Evolutionary conservation across 106 monocot genomes (phyloP), one percentile per base, ranked within the genome.

Genomic region (Vanilla planifolia): DNA sequence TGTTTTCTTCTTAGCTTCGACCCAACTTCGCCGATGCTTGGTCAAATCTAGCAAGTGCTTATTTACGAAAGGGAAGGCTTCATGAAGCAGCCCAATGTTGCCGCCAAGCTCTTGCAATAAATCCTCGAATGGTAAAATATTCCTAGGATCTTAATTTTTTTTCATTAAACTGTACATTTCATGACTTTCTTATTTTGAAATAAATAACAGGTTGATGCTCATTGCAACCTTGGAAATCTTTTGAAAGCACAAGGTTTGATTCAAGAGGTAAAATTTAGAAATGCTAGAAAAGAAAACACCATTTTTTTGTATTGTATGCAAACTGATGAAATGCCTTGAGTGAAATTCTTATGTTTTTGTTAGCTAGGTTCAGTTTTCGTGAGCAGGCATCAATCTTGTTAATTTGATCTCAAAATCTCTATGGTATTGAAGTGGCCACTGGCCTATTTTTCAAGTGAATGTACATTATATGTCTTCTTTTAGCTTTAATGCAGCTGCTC

Each of bases 21-120:
- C 94, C 94, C 5, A 89, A 74, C 51, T 90, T 95, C 21, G 73
- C 61, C 64, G 94, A 95, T 84, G 94, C 86, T 60, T 95, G 94
- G 94, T 83, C 90, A 62, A 95, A 95, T 65, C 66, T 95, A 71
- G 89, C 90, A 36, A 79, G 89, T 74, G 94, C 94, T 37, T 95
- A 95, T 50, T 81, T 83, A 36, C 43, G 86, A 34, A 95, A 90
- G 69, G 94, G 94, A 46, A 86, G 86, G 73, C 63, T 95, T 58
- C 64, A 70, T 63, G 94, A 95, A 47, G 94, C 94, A 46, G 75
- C 83, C 5, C 80, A 95, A 59, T 95, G 94, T 63, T 95, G 83
- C 62, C 76, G 89, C 24, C 89, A 95, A 53, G 94, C 94, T 51
- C 83, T 95, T 76, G 66, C 82, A 57, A 20, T 95, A 26, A 95